Base-by-base conservation (phyloP, 2,329 filamentous ascomycete genomes). In the Apiospora koreana region DNA sequence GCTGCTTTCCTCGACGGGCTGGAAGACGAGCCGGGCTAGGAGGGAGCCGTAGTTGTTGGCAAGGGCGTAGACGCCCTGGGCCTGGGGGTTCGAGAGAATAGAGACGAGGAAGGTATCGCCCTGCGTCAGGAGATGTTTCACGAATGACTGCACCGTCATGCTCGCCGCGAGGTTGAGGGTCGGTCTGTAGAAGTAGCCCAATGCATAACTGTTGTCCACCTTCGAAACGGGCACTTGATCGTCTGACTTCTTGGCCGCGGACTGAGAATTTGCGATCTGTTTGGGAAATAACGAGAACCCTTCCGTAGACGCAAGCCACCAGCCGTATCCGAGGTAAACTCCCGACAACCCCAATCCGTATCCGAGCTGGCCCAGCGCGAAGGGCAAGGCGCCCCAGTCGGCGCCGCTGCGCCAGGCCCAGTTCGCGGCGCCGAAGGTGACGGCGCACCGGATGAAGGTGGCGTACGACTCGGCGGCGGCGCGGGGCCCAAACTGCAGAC, bases 41-140 rank as follows among this genome's bases (percentile, higher is more conserved):
- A 99, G 88, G 2, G 95, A 93, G 28, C 96, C 96, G 79, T 96
- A 99, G 81, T 98, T 99, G 76, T 94, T 94, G 68, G 95, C 96
- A 6, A 99, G 87, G 0, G 95, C 94, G 78, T 98, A 99, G 45
- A 94, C 91, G 18, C 96, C 96, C 83, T 98, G 96, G 5, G 95
- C 92, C 54, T 89, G 86, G 1, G 96, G 88, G 0, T 91, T 90
- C 8, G 95, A 92, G 70, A 98, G 86, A 16, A 91, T 83, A 21
- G 93, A 92, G 73, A 99, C 92, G 67, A 98, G 89, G 75, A 98
- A 89, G 1, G 94, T 94, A 82, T 99, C 96, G 71, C 95, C 96
- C 82, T 98, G 94, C 0, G 96, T 98, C 68, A 99, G 88, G 68
- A 98, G 79, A 79, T 98, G 95, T 81, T 99, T 99, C 76, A 98